phyloP scores from a whole-genome alignment of 257 asterid genomes.

The Solanum chaucha region DNA sequence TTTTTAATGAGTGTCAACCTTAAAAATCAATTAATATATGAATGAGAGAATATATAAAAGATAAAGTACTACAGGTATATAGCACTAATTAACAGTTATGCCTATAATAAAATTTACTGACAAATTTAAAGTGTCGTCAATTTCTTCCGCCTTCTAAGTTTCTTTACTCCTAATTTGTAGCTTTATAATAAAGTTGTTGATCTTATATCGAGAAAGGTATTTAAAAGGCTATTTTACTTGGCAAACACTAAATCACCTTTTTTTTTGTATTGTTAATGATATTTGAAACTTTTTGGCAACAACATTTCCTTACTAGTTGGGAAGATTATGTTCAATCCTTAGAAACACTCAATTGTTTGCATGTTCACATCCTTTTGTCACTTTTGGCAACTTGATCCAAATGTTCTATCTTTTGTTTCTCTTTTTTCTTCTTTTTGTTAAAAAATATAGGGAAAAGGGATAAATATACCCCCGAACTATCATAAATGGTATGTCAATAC shows the following conservation, averaged over 20 bases:
- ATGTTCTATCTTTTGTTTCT: background rate
- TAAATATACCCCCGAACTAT: no score
- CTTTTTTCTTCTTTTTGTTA: no score
- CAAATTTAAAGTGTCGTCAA: no score
- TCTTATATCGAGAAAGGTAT: background rate
- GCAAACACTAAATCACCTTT: background rate
- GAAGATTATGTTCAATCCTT: background rate
- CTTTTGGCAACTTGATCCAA: background rate
- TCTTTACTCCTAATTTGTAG: background rate
- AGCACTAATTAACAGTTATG: background rate
- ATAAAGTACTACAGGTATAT: background rate
- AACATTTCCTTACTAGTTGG: background rate
- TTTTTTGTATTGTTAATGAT: background rate
- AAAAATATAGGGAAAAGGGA: no score
- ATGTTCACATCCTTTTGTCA: background rate
- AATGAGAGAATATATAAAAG: background rate
- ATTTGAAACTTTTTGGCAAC: background rate
- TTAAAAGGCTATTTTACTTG: background rate
- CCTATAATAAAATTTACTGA: background rate
- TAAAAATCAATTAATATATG: background rate
- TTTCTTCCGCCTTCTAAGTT: background rate
- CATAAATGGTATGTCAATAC: no score
- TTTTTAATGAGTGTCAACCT: background rate
- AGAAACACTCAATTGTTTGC: slow-evolving; percentile 3
- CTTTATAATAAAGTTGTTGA: background rate